Evolutionary conservation across 1,284 basidiomycete genomes (phyloP), one percentile per base, ranked within the genome.

Genomic region (Leccinum pallidistipes): DNA sequence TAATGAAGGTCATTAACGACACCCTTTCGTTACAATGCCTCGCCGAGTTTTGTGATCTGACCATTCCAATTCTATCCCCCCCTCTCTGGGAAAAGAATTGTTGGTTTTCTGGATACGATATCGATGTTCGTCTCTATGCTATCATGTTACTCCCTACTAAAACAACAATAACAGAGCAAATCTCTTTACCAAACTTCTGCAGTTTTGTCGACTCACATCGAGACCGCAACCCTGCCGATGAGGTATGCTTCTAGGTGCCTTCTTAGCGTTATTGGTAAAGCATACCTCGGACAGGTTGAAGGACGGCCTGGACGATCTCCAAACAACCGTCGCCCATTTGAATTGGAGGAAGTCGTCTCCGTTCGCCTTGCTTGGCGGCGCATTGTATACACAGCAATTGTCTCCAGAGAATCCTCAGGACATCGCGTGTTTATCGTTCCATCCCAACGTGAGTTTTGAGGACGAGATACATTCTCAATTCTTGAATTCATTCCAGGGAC

Each of bases 191-290:
- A 86, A 55, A 77, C 79, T 11, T 88, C 89, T 3, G 87, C 88
- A 8, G 69, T 91, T 40, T 70, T 91, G 7, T 86, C 90, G 0
- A 76, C 87, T n/a, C 83, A 88, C 65, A 76, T 91, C 14, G 88
- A 92, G 63, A 85, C 77, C 34, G 78, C 76, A 12, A 91, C 90
- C 3, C 77, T 90, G 36, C 85, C 88, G 2, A 69, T 88, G 38
- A 82, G 89, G 88, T 88, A 64, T n/a, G 6, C 7, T 40, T 50
- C 77, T 60, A 27, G 16, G 34, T 56, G 11, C 18, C 5, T 43
- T 21, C 24, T 3, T n/a, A 6, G 4, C 27, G 12, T 53, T 36
- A 45, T 58, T 5, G 2, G 18, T n/a, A 47, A 43, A 59, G 21
- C 14, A 6, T n/a, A 36, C 49, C 57, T 47, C 45, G 56, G 34